Evolutionary conservation across 2,329 filamentous ascomycete genomes (phyloP).

Genomic region (Gaeumannomyces sp.): DNA sequence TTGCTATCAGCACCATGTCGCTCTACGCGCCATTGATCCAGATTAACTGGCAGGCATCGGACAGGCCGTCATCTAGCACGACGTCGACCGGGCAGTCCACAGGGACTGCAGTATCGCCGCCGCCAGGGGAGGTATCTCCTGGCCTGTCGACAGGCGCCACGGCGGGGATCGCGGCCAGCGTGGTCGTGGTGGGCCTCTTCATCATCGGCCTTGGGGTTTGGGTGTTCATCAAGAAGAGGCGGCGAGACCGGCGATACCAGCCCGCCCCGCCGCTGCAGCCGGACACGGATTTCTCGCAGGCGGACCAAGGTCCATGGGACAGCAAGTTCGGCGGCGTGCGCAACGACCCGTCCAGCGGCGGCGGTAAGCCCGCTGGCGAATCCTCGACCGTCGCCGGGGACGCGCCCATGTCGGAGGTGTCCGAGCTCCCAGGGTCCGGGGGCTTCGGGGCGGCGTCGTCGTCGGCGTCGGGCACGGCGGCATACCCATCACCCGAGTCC

Average conservation of each 20-base stretch:
- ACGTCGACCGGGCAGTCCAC: neutral
- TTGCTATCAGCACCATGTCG: constrained; percentile 15
- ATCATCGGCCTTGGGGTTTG: neutral
- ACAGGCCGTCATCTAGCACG: neutral
- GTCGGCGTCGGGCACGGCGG: neutral
- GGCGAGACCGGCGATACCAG: neutral
- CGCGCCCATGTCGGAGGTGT: neutral
- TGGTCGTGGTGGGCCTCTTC: neutral
- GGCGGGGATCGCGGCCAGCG: constrained; percentile 1
- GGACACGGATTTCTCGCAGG: neutral
- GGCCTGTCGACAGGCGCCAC: constrained; percentile 1
- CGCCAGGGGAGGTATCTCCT: neutral
- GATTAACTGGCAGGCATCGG: constrained; percentile 20
- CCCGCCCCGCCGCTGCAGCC: neutral
- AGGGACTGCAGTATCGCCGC: neutral
- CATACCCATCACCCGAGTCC: neutral
- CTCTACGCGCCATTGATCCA: constrained; percentile 23
- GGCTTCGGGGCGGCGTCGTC: neutral
- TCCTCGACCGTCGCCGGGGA: neutral
- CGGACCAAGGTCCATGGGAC: neutral
- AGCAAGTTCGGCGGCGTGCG: neutral
- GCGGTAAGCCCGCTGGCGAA: neutral
- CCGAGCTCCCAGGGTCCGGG: neutral
- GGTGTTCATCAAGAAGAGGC: neutral
- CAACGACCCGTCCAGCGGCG: neutral